Percentiles rank a stretch among this genome's conserved stretches.
Evolutionary conservation across 176 grass and related monocot species (phyloP).

Genomic region (Ananas comosus): DNA sequence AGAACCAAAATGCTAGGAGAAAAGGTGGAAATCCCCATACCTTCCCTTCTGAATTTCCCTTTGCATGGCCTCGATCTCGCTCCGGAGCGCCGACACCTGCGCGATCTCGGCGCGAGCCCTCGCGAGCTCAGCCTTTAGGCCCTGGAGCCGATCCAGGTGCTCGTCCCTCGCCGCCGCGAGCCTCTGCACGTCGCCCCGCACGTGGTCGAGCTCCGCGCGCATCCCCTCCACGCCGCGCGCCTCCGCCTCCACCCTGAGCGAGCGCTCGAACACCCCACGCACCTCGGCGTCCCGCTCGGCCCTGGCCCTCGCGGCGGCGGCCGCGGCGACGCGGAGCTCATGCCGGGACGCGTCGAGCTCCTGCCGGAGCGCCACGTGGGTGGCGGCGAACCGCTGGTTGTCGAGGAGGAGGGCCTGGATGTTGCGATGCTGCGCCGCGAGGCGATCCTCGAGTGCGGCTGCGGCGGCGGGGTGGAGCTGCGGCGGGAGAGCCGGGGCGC

Average conservation of each 20-base stretch:
- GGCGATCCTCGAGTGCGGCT: conserved; percentile 50
- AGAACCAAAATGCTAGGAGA: neutral
- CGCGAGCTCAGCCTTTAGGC: conserved; percentile 30
- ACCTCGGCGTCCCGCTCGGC: conserved; percentile 42
- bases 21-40: conserved; percentile 28
- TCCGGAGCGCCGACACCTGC: conserved; percentile 21
- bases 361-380: conserved; percentile 80
- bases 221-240: conserved; percentile 30
- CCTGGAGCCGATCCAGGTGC: conserved; percentile 36
- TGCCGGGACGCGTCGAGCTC: conserved; percentile 64
- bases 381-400: conserved; percentile 87
- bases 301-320: conserved; percentile 31
- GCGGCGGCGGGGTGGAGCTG: conserved; percentile 17
- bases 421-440: conserved; percentile 38
- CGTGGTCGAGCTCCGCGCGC: conserved; percentile 41
- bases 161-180: conserved; percentile 35
- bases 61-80: conserved; percentile 76
- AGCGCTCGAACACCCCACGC: conserved; percentile 29
- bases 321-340: conserved; percentile 47
- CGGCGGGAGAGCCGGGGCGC: neutral
- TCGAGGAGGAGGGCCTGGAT: conserved; percentile 72
- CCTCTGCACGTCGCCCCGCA: conserved; percentile 45
- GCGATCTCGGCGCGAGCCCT: conserved; percentile 32
- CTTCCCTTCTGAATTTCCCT: conserved; percentile 90
- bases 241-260: conserved; percentile 52